Conservation (phyloP, 192 early-diverging fungal species). For the Mortierella hygrophila region DNA sequence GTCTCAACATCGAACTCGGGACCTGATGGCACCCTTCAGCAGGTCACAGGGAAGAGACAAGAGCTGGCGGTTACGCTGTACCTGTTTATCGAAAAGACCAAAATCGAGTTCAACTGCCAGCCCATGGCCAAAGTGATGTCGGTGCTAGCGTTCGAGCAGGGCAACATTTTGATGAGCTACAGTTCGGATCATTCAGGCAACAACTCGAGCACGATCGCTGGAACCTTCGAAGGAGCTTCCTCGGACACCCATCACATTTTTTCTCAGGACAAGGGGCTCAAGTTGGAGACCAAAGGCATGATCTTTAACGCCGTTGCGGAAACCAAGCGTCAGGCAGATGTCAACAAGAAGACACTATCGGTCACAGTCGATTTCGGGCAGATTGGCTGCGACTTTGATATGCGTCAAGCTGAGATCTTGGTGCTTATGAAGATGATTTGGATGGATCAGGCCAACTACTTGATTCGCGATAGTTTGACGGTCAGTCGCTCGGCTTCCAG, state of each 20-base stretch:
- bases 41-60: slow-evolving; percentile 50
- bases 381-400: slow-evolving; percentile 69
- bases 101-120: slow-evolving; percentile 78
- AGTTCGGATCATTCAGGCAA: slow-evolving; percentile 52
- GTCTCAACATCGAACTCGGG: slow-evolving; percentile 33
- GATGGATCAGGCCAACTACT: slow-evolving; percentile 67
- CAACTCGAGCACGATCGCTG: slow-evolving; percentile 67
- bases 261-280: slow-evolving; percentile 76
- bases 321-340: slow-evolving; percentile 58
- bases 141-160: slow-evolving; percentile 76
- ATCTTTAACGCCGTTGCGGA: slow-evolving; percentile 71
- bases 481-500: slow-evolving; percentile 41
- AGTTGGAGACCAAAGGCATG: slow-evolving; percentile 70
- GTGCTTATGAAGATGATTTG: slow-evolving; percentile 77
- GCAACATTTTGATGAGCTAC: slow-evolving; percentile 70
- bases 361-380: slow-evolving; percentile 70
- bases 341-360: slow-evolving; percentile 66
- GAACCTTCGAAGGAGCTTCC: slow-evolving; percentile 68
- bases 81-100: slow-evolving; percentile 73
- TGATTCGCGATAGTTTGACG: slow-evolving; percentile 43
- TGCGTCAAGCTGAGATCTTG: slow-evolving; percentile 81
- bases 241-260: slow-evolving; percentile 77
- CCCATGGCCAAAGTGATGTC: slow-evolving; percentile 81
- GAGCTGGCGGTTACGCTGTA: slow-evolving; percentile 64
- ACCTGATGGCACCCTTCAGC: slow-evolving; percentile 35